Evolutionary conservation across 495 filamentous ascomycete genomes (phyloP).

Genomic region (Daldinia grandis): DNA sequence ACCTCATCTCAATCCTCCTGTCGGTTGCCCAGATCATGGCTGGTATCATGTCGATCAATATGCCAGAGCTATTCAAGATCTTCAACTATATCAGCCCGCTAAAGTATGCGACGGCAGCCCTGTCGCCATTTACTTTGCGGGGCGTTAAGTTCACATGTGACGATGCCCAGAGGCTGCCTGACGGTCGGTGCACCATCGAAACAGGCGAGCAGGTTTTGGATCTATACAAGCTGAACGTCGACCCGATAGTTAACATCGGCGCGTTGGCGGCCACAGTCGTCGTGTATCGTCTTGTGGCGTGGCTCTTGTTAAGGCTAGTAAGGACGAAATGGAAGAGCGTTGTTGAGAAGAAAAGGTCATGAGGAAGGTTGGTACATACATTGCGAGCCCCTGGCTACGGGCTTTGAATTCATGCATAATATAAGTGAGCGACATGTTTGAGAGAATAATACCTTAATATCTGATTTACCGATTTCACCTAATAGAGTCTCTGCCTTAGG

Average conservation of each 20-base stretch:
- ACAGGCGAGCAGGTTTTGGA: constrained; percentile 69
- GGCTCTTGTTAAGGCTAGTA: constrained; percentile 62
- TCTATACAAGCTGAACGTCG: constrained; percentile 68
- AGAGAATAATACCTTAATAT: neutral
- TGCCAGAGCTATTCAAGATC: constrained; percentile 69
- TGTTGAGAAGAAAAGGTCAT: constrained; percentile 31
- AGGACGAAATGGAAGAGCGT: constrained; percentile 49
- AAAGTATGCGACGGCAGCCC: constrained; percentile 70
- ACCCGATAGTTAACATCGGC: constrained; percentile 65
- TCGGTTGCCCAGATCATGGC: constrained; percentile 72
- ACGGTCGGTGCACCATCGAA: constrained; percentile 67
- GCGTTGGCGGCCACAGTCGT: constrained; percentile 67
- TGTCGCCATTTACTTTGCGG: constrained; percentile 66
- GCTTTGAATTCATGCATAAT: neutral
- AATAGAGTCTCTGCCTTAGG: no score
- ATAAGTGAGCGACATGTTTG: neutral
- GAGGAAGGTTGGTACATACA: neutral
- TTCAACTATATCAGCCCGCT: constrained; percentile 75
- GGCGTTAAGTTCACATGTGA: constrained; percentile 68
- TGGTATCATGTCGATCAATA: constrained; percentile 72
- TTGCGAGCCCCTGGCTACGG: neutral
- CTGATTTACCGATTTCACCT: neutral
- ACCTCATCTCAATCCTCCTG: constrained; percentile 69
- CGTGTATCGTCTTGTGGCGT: constrained; percentile 71
- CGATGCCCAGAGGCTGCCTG: constrained; percentile 59